phyloP scores from a whole-genome alignment of 495 filamentous ascomycete species.

The Podospora bellae-mahoneyi region DNA sequence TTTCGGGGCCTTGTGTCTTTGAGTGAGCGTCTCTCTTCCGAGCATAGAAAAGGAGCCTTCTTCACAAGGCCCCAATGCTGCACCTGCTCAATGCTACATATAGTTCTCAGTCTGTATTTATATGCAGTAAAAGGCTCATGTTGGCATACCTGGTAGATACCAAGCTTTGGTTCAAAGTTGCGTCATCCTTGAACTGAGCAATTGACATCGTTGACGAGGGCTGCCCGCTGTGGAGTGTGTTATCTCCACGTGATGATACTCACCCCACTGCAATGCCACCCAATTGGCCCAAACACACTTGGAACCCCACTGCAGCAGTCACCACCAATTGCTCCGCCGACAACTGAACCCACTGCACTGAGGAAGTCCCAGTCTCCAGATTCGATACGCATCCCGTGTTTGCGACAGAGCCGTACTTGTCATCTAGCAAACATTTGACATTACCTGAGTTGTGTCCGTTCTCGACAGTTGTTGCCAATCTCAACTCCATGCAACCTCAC shows the following conservation, averaged over 20 bases:
- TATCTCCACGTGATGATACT: not conserved
- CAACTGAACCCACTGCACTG: not conserved
- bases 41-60: too few relatives aligned
- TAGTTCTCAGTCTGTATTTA: too few relatives aligned
- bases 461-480: not conserved
- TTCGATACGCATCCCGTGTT: not conserved
- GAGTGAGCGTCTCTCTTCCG: too few relatives aligned
- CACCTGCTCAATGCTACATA: too few relatives aligned
- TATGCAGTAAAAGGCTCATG: too few relatives aligned
- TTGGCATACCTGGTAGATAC: too few relatives aligned
- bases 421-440: not conserved
- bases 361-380: conserved; percentile 1
- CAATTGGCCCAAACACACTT: not conserved
- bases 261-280: not conserved
- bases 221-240: not conserved
- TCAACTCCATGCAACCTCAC: conserved; percentile 42
- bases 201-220: not conserved
- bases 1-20: too few relatives aligned
- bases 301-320: not conserved
- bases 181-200: not conserved
- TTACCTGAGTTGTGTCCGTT: conserved; percentile 1
- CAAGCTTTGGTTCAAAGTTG: too few relatives aligned
- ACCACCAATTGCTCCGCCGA: conserved; percentile 9
- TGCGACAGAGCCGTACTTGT: not conserved
- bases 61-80: too few relatives aligned